Percentiles rank a stretch among this genome's conserved stretches.
Evolutionary conservation across 2,329 filamentous ascomycete genomes (phyloP).

Genomic region (Cladosporium cucumerinum): DNA sequence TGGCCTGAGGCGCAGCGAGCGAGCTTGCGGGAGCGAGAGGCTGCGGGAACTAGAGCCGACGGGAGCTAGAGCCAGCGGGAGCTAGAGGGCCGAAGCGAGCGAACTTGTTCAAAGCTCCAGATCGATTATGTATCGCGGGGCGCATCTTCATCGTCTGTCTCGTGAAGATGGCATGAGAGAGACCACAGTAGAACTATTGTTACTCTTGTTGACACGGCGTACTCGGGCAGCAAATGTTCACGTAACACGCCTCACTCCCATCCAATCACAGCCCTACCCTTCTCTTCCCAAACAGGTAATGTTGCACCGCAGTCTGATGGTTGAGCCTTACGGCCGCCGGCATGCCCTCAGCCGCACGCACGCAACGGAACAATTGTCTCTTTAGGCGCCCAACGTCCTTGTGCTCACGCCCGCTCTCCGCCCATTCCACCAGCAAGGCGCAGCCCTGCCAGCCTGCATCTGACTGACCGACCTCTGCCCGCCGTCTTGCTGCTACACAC

Average conservation of each 20-base stretch:
- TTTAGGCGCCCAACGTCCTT: background rate
- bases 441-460: constrained; percentile 6
- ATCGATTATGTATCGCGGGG: background rate
- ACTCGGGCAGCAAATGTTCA: background rate
- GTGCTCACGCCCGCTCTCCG: background rate
- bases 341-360: constrained; percentile 4
- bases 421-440: constrained; percentile 1
- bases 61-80: background rate
- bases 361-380: background rate
- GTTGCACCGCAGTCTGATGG: background rate
- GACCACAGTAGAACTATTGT: no score
- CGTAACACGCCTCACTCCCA: background rate
- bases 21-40: background rate
- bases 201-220: background rate
- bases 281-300: background rate
- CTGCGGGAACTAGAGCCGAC: background rate
- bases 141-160: background rate
- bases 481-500: background rate
- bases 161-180: background rate
- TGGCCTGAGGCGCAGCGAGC: background rate
- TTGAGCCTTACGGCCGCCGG: background rate
- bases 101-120: background rate
- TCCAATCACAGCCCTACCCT: background rate
- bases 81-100: background rate
- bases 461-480: background rate